These are phyloP conservation scores for Eutrema heterophyllum DNA, from an alignment of 345 rosid genomes.

Conservation along the genomic window DNA sequence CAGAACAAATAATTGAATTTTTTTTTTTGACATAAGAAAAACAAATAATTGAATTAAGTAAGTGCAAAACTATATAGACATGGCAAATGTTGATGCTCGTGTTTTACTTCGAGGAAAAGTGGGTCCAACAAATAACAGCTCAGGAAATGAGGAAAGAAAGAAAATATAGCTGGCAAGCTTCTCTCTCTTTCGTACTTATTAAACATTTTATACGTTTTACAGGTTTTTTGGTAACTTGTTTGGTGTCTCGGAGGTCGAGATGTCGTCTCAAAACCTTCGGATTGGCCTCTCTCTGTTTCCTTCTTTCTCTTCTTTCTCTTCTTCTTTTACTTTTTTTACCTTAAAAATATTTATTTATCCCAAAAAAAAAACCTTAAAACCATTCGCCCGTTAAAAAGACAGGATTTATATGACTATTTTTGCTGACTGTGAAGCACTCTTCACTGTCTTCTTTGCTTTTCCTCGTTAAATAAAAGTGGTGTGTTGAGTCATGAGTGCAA, in stretches of 20 bases:
- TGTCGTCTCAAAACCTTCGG: conserved; percentile 28
- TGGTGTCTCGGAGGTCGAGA: conserved; percentile 28
- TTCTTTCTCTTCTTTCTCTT: no score
- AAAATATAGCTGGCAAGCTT: conserved; percentile 8
- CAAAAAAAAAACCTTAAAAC: neutral
- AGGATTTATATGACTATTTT: neutral
- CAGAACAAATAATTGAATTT: no score
- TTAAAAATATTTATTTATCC: neutral
- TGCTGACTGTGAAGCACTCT: neutral
- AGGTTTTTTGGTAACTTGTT: neutral
- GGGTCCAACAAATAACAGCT: conserved; percentile 13
- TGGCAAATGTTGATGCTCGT: no score
- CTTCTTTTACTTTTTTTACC: neutral
- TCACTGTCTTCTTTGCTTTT: neutral
- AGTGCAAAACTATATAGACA: no score
- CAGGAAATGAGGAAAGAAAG: neutral
- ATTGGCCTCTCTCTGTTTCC: neutral
- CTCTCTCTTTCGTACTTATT: neutral
- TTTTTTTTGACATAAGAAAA: no score
- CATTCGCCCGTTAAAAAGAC: neutral
- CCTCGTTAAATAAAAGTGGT: neutral
- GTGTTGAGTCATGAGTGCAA: neutral
- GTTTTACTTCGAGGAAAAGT: neutral
- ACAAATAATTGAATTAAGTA: no score
- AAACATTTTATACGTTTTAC: neutral